Conservation (phyloP, 2,329 filamentous ascomycete species). For the Fusarium sp. region DNA sequence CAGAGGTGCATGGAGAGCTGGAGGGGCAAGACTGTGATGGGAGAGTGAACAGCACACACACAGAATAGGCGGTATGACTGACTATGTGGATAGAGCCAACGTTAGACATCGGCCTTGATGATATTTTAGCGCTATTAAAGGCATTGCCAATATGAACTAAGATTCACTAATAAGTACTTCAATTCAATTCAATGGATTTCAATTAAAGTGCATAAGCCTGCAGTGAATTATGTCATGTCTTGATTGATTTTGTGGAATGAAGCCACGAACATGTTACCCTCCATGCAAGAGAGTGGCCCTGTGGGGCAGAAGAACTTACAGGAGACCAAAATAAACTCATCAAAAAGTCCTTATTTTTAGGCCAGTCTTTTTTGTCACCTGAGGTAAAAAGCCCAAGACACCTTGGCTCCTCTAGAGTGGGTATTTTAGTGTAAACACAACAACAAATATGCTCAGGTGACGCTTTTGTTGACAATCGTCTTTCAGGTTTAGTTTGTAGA, state of each 20-base stretch:
- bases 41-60: not conserved
- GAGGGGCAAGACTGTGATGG: constrained; percentile 46
- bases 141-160: not conserved
- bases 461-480: not conserved
- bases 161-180: not conserved
- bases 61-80: not conserved
- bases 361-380: not conserved
- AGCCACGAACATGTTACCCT: constrained; percentile 20
- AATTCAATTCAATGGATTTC: not conserved
- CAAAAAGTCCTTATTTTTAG: rapidly evolving
- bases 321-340: not conserved
- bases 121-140: constrained; percentile 10
- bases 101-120: constrained; percentile 5
- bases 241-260: constrained; percentile 6
- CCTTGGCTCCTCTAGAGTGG: not conserved
- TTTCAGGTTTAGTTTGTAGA: not conserved
- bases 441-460: constrained; percentile 7
- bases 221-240: constrained; percentile 16
- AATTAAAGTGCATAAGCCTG: constrained; percentile 6
- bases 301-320: not conserved
- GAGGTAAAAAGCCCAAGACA: not conserved
- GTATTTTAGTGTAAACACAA: constrained; percentile 1
- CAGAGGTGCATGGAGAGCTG: constrained; percentile 49
- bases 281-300: constrained; percentile 17
- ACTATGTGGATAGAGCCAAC: not conserved